Percentiles rank a stretch among this genome's conserved stretches.
phyloP scores from a whole-genome alignment of 2,329 filamentous ascomycete species.

The Sclerotinia nivalis region DNA sequence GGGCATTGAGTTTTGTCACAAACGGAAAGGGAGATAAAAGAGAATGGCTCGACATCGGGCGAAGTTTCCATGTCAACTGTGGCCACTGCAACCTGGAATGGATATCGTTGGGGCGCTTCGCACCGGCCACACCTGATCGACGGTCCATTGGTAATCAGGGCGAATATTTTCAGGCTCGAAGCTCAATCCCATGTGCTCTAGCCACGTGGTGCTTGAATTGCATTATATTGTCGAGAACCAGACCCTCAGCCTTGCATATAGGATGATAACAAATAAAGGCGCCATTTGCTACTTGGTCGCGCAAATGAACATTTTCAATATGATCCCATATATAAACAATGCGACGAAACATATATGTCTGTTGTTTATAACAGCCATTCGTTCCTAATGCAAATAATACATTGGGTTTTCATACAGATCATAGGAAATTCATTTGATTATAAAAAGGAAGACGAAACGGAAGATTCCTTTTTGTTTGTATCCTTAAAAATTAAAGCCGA shows the following conservation, averaged over 20 bases:
- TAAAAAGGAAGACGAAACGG: not conserved
- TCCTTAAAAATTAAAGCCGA: not conserved
- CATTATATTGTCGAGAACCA: not conserved
- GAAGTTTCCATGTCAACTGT: too few species aligned
- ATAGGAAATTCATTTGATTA: constrained; percentile 15
- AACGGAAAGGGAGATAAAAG: too few species aligned
- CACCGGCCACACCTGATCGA: not conserved
- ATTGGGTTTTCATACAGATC: constrained; percentile 22
- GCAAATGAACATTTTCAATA: constrained; percentile 29
- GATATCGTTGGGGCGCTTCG: too few species aligned
- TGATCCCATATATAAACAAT: constrained; percentile 29
- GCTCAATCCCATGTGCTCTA: constrained; percentile 27
- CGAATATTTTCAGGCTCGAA: constrained; percentile 10
- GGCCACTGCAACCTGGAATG: too few species aligned
- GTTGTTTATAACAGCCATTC: constrained; percentile 12
- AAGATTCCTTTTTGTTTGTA: too few species aligned
- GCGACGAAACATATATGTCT: constrained; percentile 27
- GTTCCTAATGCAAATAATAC: constrained; percentile 24
- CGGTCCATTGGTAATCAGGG: not conserved
- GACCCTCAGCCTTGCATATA: not conserved
- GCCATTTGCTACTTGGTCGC: constrained; percentile 15
- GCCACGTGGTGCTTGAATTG: not conserved
- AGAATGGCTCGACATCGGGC: too few species aligned
- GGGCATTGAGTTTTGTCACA: too few species aligned
- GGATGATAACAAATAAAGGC: constrained; percentile 19